Evolutionary conservation across 768 basidiomycete species (phyloP), one percentile per base, ranked within the genome.

Genomic region (Kwoniella heveanensis): DNA sequence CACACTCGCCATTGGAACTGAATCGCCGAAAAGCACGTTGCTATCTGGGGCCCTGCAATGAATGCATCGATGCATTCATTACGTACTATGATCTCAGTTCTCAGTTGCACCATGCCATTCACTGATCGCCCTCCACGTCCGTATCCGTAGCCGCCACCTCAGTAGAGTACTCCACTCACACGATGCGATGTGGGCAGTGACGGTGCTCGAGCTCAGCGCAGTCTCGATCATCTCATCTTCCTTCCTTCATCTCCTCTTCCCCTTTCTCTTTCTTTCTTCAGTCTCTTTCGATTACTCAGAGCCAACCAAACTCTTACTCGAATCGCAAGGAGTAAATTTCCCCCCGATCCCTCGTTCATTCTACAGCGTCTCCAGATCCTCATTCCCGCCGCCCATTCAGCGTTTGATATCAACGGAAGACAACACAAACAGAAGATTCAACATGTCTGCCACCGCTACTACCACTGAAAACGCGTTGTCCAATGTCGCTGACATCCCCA

Each of bases 231-330:
- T 6, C 36, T 49, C 27, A 21, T 50, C 54, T 55, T 19, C 37
- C 36, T 52, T 30, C 52, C 36, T 60, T 27, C n/a, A n/a, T 48
- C 52, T 30, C 30, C 19, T 19, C 39, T 44, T 44, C 39, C 39
- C 19, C 39, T 48, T 27, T 29, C 32, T 62, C 54, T 50, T n/a
- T 27, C 44, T 39, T 27, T 62, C 60, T 55, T 48, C 55, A 64
- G 62, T 44, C 62, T 64, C 62, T 64, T 57, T 64, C 60, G 60
- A 62, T 55, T 48, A 62, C 60, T 53, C 60, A 64, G 62, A 64
- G 62, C 62, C 62, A 53, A 37, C 52, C 29, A 61, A 50, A 29
- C 55, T 25, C 24, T 22, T 44, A 27, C 24, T 26, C 44, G 26
- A n/a, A 57, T 48, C 55, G 55, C 55, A 48, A 29, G 47, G 44